Base-by-base conservation (phyloP, 768 basidiomycete species). In the Mycena vulgaris region DNA sequence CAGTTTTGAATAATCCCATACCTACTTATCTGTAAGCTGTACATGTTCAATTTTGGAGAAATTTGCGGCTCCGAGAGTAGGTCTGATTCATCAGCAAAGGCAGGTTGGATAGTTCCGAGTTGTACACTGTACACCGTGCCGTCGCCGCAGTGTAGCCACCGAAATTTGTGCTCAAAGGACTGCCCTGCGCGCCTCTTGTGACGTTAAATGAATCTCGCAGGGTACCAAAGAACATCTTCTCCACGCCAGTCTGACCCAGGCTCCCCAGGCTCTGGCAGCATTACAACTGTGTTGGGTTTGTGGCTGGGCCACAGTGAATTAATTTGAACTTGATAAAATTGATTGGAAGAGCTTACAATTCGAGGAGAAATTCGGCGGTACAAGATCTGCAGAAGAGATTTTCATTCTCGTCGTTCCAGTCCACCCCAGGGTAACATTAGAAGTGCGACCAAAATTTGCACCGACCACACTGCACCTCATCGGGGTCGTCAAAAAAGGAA, bases 131-230 rank as follows among this genome's bases (percentile, higher is more conserved):
- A n/a, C 6, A 28, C 14, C 4, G 13, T 45, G 5, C 64, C 64
- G 19, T 66, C 35, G n/a, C 21, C 51, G 56, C 64, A 66, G 6
- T 47, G 47, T 0, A 66, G 35, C 55, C 55, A 66, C 17, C 19
- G 27, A 10, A 66, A 66, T 13, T 66, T n/a, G n/a, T 66, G 51
- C 37, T 66, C 45, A 14, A 37, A 16, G 40, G 8, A 14, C 42
- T 35, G 3, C 0, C 17, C n/a, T 30, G 6, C 21, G 1, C 30
- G 37, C 3, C 19, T 17, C n/a, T 40, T 21, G 31, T 63, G 39
- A 16, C n/a, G 40, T 19, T 27, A 7, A 19, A 55, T 37, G 31
- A 64, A 64, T 33, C 23, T 21, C 19, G 63, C 53, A 2, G 63
- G 63, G 17, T 64, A 64, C 52, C 63, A 64, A 7, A 40, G 17